Base-by-base conservation (phyloP, 495 filamentous ascomycete species). In the Aspergillus sclerotioniger region DNA sequence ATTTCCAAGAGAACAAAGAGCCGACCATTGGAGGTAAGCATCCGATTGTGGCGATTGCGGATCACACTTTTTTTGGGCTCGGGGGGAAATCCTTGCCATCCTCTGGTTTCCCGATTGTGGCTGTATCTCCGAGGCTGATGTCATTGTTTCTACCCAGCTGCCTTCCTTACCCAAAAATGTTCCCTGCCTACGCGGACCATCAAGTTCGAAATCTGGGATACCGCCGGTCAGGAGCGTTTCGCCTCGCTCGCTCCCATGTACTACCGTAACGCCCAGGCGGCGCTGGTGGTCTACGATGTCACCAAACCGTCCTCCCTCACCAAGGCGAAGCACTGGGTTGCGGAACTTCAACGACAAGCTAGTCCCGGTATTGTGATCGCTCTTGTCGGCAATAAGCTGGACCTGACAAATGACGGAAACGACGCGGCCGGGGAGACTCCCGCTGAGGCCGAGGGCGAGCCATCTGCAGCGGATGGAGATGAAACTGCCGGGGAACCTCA, bases 151-250 rank as follows among this genome's bases (percentile, higher is more conserved):
- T 25, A 19, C 35, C 51, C 72, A 98, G 94, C 94, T 65, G 94
- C 94, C 62, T 98, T 98, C 77, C 81, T 98, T 53, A 98, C 94
- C 60, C 94, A 98, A 73, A 98, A 98, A 87, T 96, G 91, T 79
- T 90, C 89, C 61, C 90, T 98, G 20, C 95, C 94, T 16, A 91
- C 87, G 64, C 87, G 94, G 55, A 98, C 91, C 57, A 98, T 98
- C 80, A 98, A 98, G 76, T 98, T 98, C 65, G 94, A 98, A 76
- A 98, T 98, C 66, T 98, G 94, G 94, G 94, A 98, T 82, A 98
- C 94, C 5, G 94, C 95, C 32, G 94, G 94, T 66, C 94, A 98
- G 76, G 94, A 98, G 76, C 91, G 94, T 54, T 98, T 98, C 71
- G 94, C 94, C 57, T 94, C 90, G 25, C 85, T 98, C 39, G 94